Evolutionary conservation across 2,329 filamentous ascomycete species (phyloP), one percentile per base, ranked within the genome.

Genomic region (Talaromyces pinophilus): DNA sequence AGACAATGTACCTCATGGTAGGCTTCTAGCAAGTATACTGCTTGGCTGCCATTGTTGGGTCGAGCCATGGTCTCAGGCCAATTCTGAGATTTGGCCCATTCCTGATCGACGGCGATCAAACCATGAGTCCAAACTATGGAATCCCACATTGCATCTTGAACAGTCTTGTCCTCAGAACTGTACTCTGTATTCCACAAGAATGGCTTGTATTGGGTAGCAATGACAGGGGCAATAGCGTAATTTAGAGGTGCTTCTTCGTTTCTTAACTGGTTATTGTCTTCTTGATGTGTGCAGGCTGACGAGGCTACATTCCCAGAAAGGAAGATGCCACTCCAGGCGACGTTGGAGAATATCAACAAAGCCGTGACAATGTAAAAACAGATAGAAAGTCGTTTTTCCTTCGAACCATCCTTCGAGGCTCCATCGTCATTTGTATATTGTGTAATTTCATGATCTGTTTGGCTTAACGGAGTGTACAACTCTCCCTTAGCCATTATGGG

Each of bases 51-150:
- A 50, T 64, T 22, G 17, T 35, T 35, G 10, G 40, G 62, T n/a
- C 25, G 40, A 28, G 7, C n/a, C 22, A 64, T 55, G 13, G 52
- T 57, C 5, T 64, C 40, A 10, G 62, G 62, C 62, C 62, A 64
- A 42, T 64, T 42, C 25, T 64, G 35, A 22, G 50, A 40, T 48
- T 48, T 48, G 5, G 62, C 62, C 52, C 52, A 64, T 25, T 64
- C 40, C 2, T 11, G 13, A 13, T 64, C 62, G 8, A 59, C 25
- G 17, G 52, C 40, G 15, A 64, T 55, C 7, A 59, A 17, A n/a
- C 62, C 62, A n/a, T 64, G 40, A 6, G 22, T 19, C 19, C 19
- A 30, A 8, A 35, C 4, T 7, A 64, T 48, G 5, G 28, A n/a
- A 15, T 64, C 28, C 62, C 62, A 64, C 1, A 50, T n/a, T 22